Evolutionary conservation across 164 flowering plant genomes (phyloP).

Genomic region (Annona squamosa): DNA sequence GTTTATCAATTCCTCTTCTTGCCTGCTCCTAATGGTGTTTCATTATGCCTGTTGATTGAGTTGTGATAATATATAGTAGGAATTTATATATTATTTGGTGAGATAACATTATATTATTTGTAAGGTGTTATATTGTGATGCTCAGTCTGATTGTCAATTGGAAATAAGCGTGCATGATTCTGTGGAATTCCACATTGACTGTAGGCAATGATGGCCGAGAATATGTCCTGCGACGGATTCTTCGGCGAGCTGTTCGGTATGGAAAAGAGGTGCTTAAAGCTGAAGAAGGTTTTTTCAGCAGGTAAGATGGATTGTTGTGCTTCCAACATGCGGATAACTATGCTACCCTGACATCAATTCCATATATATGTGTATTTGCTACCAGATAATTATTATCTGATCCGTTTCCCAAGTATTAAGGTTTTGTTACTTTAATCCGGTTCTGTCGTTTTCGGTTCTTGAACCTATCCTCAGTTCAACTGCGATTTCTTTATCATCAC

Average conservation of each 20-base stretch:
- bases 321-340: background rate
- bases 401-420: background rate
- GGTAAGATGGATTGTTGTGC: slow-evolving; percentile 35
- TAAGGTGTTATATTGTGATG: too few relatives aligned
- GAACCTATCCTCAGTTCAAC: too few relatives aligned
- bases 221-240: slow-evolving; percentile 92
- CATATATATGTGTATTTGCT: background rate
- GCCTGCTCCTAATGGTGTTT: too few relatives aligned
- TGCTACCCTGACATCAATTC: background rate
- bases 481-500: too few relatives aligned
- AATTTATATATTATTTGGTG: too few relatives aligned
- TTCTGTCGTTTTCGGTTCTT: too few relatives aligned
- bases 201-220: slow-evolving; percentile 97
- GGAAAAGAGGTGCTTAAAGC: slow-evolving; percentile 92
- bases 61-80: too few relatives aligned
- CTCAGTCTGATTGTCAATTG: background rate
- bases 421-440: too few relatives aligned
- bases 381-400: background rate
- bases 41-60: too few relatives aligned
- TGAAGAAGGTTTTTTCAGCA: slow-evolving; percentile 81
- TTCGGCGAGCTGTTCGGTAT: slow-evolving; percentile 97
- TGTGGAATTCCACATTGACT: slow-evolving; percentile 8
- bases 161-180: background rate
- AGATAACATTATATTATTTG: too few relatives aligned
- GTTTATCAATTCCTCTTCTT: too few relatives aligned